Evolutionary conservation across 2,329 filamentous ascomycete genomes (phyloP), one percentile per base, ranked within the genome.

Genomic region (Arthrobotrys entomopaga): DNA sequence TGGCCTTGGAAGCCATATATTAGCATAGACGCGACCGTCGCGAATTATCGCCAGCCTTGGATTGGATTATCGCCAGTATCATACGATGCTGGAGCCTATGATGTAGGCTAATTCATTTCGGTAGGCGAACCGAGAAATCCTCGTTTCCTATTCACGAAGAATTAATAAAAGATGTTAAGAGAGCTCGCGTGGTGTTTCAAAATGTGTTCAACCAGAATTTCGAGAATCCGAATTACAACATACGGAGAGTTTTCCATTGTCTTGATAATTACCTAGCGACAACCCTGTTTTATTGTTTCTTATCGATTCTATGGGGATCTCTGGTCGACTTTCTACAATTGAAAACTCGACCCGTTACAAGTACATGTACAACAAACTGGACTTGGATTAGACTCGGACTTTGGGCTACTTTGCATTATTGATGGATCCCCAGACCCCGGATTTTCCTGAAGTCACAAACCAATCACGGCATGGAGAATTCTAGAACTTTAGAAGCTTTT

Each of bases 21-120:
- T 50, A 63, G 65, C 65, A 70, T 70, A 70, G 65, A 57, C 58
- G 57, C 52, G 20, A 19, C 50, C 60, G 22, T 52, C 52, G 48
- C 63, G 11, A 63, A 65, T 49, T 65, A 29, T 65, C 54, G 38
- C 69, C 69, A 42, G 53, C 57, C 54, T 63, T 52, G 69, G 69
- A 42, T 40, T 50, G 40, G 56, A 73, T 65, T 61, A 57, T 46
- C 61, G 26, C 46, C 22, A 65, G 46, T 24, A 65, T 72, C 67
- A 46, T 59, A 72, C 48, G 60, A 72, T 65, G 34, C 26, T 59
- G 48, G 46, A 69, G 56, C 48, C 34, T 50, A 19, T 13, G 29
- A 40, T 40, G 19, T 50, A 16, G 20, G 57, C 60, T 72, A 72
- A 46, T 20, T 29, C 6, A 40, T 65, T 60, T 59, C n/a, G 52